Conservation (phyloP, 257 asterid genomes). For the Penstemon barbatus region DNA sequence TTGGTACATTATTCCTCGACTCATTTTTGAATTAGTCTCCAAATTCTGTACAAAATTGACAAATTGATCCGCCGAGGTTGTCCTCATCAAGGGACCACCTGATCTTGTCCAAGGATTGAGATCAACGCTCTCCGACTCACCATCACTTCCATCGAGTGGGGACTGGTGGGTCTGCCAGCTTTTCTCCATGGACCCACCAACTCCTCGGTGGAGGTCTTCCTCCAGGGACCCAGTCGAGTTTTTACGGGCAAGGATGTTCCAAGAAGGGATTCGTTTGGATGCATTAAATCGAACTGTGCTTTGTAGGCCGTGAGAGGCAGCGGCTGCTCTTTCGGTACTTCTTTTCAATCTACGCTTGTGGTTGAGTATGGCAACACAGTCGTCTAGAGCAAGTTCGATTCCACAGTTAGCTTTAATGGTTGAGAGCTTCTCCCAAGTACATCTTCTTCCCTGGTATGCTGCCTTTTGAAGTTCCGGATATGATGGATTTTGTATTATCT, state of each 20-base stretch:
- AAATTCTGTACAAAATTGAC: conserved; percentile 75
- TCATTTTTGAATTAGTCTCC: conserved; percentile 42
- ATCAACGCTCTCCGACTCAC: conserved; percentile 75
- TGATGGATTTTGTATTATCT: conserved; percentile 86
- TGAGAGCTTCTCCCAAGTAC: conserved; percentile 97
- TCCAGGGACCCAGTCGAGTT: conserved; percentile 91
- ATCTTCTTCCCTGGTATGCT: conserved; percentile 88
- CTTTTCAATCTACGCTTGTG: conserved; percentile 87
- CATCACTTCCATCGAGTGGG: conserved; percentile 71
- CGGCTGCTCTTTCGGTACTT: conserved; percentile 87
- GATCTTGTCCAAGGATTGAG: conserved; percentile 78
- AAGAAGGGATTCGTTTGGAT: conserved; percentile 80
- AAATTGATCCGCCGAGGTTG: conserved; percentile 81
- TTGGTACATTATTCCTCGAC: conserved; percentile 31
- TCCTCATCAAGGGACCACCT: conserved; percentile 99
- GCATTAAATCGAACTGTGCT: conserved; percentile 61
- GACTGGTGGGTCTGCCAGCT: conserved; percentile 44
- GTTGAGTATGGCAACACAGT: conserved; percentile 80
- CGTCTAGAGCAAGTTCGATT: conserved; percentile 91
- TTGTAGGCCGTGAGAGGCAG: conserved; percentile 55
- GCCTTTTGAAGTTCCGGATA: conserved; percentile 77
- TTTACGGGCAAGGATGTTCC: conserved; percentile 88
- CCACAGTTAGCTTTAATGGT: conserved; percentile 94
- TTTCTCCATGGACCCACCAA: conserved; percentile 25
- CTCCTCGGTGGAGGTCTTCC: conserved; percentile 61